Percentiles rank a stretch among this genome's conserved stretches.
These are phyloP conservation scores for Conoideocrella luteorostrata DNA, from an alignment of 2,329 filamentous ascomycete genomes.

Conservation along the genomic window DNA sequence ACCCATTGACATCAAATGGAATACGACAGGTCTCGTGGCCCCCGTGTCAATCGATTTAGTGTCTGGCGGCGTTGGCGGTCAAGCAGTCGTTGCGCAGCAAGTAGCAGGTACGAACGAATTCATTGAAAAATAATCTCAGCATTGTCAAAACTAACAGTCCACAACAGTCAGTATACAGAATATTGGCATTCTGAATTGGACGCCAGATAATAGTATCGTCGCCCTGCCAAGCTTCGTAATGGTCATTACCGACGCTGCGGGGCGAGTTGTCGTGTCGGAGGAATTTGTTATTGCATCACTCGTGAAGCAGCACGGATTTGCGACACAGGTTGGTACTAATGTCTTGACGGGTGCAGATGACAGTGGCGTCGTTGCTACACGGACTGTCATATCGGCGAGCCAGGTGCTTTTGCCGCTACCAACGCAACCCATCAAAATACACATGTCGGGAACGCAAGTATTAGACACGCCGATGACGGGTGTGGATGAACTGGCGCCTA, in stretches of 20 bases:
- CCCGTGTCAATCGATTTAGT: constrained; percentile 17
- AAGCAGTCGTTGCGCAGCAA: constrained; percentile 15
- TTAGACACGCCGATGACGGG: background rate
- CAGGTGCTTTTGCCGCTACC: background rate
- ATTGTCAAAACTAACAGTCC: no score
- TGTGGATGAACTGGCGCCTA: background rate
- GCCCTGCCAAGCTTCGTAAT: constrained; percentile 16
- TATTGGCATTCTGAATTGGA: constrained; percentile 15
- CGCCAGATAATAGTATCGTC: constrained; percentile 14
- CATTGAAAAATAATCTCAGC: no score
- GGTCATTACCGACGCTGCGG: constrained; percentile 15
- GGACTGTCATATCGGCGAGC: background rate
- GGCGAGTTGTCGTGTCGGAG: background rate
- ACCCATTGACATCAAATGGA: constrained; percentile 15
- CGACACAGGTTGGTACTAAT: background rate
- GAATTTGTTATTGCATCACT: background rate
- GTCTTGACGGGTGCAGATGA: no score
- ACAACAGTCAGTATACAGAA: constrained; percentile 18
- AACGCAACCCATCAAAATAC: background rate
- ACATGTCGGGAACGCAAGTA: background rate
- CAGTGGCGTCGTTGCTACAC: background rate
- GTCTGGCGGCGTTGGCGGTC: constrained; percentile 11
- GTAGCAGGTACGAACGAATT: constrained; percentile 15
- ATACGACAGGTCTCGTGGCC: constrained; percentile 14
- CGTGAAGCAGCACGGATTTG: background rate